Base-by-base conservation (phyloP, 2,329 filamentous ascomycete species). In the Alternaria brassicicola region DNA sequence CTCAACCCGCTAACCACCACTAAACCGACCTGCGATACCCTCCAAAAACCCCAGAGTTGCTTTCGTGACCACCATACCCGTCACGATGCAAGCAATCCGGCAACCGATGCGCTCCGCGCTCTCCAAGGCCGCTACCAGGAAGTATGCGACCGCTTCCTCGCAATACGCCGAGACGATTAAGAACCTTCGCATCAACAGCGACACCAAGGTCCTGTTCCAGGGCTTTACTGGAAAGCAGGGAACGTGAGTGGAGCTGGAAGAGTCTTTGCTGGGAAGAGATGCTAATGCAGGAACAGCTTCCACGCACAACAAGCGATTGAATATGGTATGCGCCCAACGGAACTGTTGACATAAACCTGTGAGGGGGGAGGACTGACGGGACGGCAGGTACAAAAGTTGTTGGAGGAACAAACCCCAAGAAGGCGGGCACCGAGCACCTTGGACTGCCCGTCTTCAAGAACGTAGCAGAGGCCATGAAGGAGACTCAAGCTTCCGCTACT, bases 341-440 rank as follows among this genome's bases (percentile, higher is more conserved):
- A 61, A 59, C 54, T 50, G 52, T 57, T 52, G 39, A 49, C 53
- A 43, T 47, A 52, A 64, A 62, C 65, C 47, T 61, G 28, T 19
- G 56, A 62, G 64, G 61, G 61, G 54, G 17, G 55, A 45, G 62
- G 57, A 72, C 74, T 73, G 71, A 77, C 71, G 61, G 42, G 33
- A 56, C 38, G 39, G 42, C 73, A 96, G 92, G 94, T 79, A 99
- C 95, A 73, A 94, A 97, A 79, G 92, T 99, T 69, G 93, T 99
- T 69, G 95, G 95, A 80, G 95, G 95, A 78, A 98, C 94, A 76
- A 98, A 98, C 85, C 95, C 95, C 78, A 98, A 97, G 87, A 99
- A 99, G 85, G 95, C 95, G 68, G 95, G 95, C 76, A 82, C 87
- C 74, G 89, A 88, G 78, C 95, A 99, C 81, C 88, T 99, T 64